phyloP scores from a whole-genome alignment of 2,329 filamentous ascomycete genomes.

The Proliferodiscus dingleyae region DNA sequence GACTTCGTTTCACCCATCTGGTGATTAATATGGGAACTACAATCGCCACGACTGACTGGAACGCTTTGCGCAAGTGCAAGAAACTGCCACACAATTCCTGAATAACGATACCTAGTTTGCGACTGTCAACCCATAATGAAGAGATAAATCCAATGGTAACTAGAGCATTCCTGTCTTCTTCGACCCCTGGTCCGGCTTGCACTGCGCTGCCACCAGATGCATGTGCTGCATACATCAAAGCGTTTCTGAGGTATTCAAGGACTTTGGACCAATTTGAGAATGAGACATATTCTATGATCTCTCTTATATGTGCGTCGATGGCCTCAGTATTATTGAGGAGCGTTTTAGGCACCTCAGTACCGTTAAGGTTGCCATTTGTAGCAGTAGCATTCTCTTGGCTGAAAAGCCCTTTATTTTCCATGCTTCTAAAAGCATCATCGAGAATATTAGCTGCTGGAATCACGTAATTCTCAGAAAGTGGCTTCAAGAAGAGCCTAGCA shows the following conservation, averaged over 20 bases:
- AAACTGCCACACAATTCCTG: conserved; percentile 65
- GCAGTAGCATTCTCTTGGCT: conserved; percentile 24
- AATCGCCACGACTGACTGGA: conserved; percentile 59
- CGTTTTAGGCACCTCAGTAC: conserved; percentile 25
- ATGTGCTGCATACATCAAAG: conserved; percentile 28
- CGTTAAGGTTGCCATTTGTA: conserved; percentile 26
- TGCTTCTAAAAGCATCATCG: conserved; percentile 38
- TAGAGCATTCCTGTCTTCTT: conserved; percentile 38
- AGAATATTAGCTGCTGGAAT: conserved; percentile 54
- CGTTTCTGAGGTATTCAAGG: conserved; percentile 53
- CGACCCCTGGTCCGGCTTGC: conserved; percentile 19
- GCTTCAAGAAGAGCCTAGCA: conserved; percentile 52
- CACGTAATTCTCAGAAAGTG: conserved; percentile 52
- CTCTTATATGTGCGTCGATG: conserved; percentile 51
- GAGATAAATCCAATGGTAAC: conserved; percentile 54
- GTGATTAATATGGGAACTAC: conserved; percentile 59
- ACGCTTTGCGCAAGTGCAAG: conserved; percentile 58
- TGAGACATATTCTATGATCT: conserved; percentile 58
- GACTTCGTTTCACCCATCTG: conserved; percentile 61
- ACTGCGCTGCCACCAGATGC: conserved; percentile 19
- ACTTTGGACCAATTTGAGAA: conserved; percentile 58
- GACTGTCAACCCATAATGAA: conserved; percentile 59
- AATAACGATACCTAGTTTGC: conserved; percentile 56
- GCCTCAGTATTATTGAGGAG: conserved; percentile 34
- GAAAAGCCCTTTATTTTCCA: conserved; percentile 27